These are phyloP conservation scores for Pseudogymnoascus sp. DNA, from an alignment of 2,329 filamentous ascomycete species.

Conservation along the genomic window DNA sequence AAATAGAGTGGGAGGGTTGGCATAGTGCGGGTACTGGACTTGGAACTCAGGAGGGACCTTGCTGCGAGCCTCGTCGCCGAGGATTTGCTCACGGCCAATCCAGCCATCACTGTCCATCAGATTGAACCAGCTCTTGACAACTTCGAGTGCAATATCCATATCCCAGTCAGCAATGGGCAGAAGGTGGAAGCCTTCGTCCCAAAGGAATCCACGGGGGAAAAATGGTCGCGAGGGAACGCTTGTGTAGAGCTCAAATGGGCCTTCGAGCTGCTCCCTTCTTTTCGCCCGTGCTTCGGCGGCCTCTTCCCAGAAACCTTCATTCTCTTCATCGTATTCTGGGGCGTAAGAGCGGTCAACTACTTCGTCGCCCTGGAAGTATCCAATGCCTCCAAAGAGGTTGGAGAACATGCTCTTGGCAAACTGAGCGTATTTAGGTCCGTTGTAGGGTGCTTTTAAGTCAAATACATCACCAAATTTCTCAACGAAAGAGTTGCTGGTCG, in stretches of 20 bases:
- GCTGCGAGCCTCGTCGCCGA: conserved; percentile 83
- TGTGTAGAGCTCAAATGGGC: conserved; percentile 82
- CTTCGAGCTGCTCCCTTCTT: conserved; percentile 61
- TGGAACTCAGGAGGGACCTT: conserved; percentile 93
- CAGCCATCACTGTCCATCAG: conserved; percentile 95
- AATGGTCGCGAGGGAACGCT: conserved; percentile 88
- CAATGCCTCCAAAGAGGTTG: conserved; percentile 86
- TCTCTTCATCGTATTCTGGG: conserved; percentile 89
- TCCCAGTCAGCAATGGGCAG: conserved; percentile 92
- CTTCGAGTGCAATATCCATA: conserved; percentile 74
- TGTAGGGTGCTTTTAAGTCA: conserved; percentile 67
- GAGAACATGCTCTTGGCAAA: conserved; percentile 91
- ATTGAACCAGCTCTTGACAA: conserved; percentile 91
- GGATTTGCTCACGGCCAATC: conserved; percentile 94
- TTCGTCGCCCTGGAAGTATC: conserved; percentile 86
- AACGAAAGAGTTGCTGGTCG: conserved; percentile 59
- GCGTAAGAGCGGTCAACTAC: conserved; percentile 86
- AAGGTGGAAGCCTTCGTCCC: conserved; percentile 97
- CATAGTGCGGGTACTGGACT: conserved; percentile 92
- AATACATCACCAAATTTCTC: conserved; percentile 67
- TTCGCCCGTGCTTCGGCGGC: conserved; percentile 68
- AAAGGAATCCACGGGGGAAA: conserved; percentile 92
- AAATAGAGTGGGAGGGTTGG: conserved; percentile 92
- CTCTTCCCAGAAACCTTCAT: conserved; percentile 92
- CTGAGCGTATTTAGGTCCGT: conserved; percentile 58